Evolutionary conservation across 1,284 basidiomycete genomes (phyloP).

Genomic region (Athelia sp.): DNA sequence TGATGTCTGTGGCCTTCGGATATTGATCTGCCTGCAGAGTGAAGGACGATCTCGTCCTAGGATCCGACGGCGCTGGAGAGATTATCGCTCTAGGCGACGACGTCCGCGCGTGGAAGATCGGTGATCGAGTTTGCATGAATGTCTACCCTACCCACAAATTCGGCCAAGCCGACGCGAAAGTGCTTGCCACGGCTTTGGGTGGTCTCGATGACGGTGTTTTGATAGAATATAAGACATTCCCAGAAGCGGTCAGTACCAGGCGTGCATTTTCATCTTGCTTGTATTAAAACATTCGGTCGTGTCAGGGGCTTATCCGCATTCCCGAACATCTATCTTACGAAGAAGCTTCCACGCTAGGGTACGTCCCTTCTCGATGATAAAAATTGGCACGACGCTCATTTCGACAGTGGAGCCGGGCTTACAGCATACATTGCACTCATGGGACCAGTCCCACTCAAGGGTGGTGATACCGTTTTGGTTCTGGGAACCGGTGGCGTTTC

Average conservation of each 20-base stretch:
- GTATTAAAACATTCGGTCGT: background rate
- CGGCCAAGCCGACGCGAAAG: background rate
- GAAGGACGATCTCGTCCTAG: background rate
- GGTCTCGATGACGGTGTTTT: background rate
- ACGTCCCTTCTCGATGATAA: background rate
- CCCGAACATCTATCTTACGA: background rate
- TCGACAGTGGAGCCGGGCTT: conserved; percentile 33
- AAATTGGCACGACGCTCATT: background rate
- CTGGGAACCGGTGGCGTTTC: conserved; percentile 46
- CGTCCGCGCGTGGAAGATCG: background rate
- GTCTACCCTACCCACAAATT: background rate
- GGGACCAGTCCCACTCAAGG: conserved; percentile 30
- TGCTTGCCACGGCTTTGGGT: background rate
- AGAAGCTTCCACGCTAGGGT: background rate
- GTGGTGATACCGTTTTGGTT: conserved; percentile 36
- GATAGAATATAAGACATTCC: background rate
- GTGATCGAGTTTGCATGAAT: background rate
- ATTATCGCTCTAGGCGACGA: background rate
- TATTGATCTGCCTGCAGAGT: background rate
- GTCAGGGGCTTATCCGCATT: background rate
- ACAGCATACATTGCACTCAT: conserved; percentile 41
- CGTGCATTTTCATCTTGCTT: background rate
- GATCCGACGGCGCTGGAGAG: background rate
- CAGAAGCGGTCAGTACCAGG: background rate
- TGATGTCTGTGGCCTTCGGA: no score